Evolutionary conservation across 1,139 yeast species (phyloP).

Genomic region (Casaregolazyma lundiana): DNA sequence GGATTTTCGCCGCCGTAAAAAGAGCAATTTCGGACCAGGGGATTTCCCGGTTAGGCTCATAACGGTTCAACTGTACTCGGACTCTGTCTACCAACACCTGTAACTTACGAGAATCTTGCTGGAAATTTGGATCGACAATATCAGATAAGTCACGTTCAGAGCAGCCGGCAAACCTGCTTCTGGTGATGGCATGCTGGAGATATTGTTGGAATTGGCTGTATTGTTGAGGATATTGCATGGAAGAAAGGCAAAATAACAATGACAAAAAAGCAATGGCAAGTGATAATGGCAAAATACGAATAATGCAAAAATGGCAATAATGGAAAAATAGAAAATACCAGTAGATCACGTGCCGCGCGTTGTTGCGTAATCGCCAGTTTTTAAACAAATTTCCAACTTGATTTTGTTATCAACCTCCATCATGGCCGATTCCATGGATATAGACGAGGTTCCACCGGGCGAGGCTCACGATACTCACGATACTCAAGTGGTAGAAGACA

Average conservation of each 20-base stretch:
- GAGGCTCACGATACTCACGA: too few species aligned
- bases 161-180: not conserved
- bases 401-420: not conserved
- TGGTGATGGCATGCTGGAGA: not conserved
- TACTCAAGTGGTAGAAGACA: slow-evolving; percentile 32
- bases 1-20: slow-evolving; percentile 9
- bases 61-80: slow-evolving; percentile 3
- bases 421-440: slow-evolving; percentile 21
- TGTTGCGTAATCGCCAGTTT: too few species aligned
- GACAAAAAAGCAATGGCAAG: too few species aligned
- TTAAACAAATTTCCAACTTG: not conserved
- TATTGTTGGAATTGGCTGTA: slow-evolving; percentile 6
- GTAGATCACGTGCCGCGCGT: too few species aligned
- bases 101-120: not conserved
- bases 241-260: not conserved
- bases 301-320: not conserved
- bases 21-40: slow-evolving; percentile 13
- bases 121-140: slow-evolving; percentile 3
- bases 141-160: not conserved
- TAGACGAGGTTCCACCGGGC: slow-evolving; percentile 14
- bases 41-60: slow-evolving; percentile 8
- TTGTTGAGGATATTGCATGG: not conserved
- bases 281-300: not conserved
- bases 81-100: not conserved
- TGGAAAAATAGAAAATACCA: not conserved